phyloP scores from a whole-genome alignment of 2,329 filamentous ascomycete species.

The Neoarthrinium moseri region DNA sequence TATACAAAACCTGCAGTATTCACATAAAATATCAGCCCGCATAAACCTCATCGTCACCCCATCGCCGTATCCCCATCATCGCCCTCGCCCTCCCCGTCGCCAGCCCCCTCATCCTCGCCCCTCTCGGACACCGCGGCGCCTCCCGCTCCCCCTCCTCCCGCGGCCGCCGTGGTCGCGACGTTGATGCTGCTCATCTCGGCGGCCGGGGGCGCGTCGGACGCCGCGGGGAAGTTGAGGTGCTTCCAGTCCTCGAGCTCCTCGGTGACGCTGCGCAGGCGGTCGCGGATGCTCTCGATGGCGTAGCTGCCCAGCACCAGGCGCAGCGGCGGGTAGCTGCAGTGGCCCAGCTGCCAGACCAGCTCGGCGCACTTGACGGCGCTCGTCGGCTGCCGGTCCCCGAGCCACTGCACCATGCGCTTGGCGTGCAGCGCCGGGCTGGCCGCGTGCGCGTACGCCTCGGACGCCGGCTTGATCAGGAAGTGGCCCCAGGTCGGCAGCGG shows the following conservation, averaged over 20 bases:
- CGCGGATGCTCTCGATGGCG: slow-evolving; percentile 92
- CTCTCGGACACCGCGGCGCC: slow-evolving; percentile 28
- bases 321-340: slow-evolving; percentile 91
- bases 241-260: slow-evolving; percentile 97
- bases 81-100: slow-evolving; percentile 25
- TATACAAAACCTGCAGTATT: too few relatives aligned
- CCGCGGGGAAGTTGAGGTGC: slow-evolving; percentile 68
- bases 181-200: slow-evolving; percentile 5
- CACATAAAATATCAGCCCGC: too few relatives aligned
- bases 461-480: slow-evolving; percentile 84
- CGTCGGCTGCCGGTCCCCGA: slow-evolving; percentile 87
- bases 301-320: slow-evolving; percentile 87
- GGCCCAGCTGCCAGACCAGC: slow-evolving; percentile 89
- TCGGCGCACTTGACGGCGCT: slow-evolving; percentile 92
- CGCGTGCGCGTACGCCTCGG: slow-evolving; percentile 74
- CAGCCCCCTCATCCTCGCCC: slow-evolving; percentile 29
- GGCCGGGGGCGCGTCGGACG: slow-evolving; percentile 31
- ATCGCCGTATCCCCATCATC: slow-evolving; percentile 16
- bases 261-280: slow-evolving; percentile 84
- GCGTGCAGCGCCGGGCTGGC: slow-evolving; percentile 86
- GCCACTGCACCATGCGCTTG: slow-evolving; percentile 88
- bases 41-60: too few relatives aligned
- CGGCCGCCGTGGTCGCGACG: slow-evolving; percentile 25
- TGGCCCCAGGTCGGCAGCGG: slow-evolving; percentile 83
- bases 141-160: slow-evolving; percentile 30